Conservation (phyloP, 352 stramenopile genomes). For the Globisporangium megalacanthum region DNA sequence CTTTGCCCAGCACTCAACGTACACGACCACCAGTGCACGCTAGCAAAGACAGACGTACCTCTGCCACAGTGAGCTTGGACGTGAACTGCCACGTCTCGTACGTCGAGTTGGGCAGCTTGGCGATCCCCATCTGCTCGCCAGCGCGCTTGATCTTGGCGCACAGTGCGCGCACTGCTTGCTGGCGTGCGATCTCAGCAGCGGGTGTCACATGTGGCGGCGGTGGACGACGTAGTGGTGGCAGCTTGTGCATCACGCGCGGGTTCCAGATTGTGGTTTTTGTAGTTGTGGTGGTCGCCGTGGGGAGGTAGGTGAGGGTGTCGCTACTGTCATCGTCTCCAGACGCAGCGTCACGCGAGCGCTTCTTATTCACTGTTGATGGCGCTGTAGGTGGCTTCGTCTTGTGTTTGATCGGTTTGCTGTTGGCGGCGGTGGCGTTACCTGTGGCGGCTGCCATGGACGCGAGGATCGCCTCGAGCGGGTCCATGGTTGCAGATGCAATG, state of each 20-base stretch:
- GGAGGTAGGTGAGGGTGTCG: conserved; percentile 1
- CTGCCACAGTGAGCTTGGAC: conserved; percentile 59
- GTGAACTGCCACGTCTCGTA: conserved; percentile 86
- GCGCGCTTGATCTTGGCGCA: conserved; percentile 63
- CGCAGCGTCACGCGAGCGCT: conserved; percentile 22
- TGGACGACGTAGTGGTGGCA: conserved; percentile 15
- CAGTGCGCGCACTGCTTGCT: conserved; percentile 61
- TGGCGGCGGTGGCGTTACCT: conserved; percentile 35
- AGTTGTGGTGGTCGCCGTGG: neutral
- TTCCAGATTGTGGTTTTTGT: conserved; percentile 44
- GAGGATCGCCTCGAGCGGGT: conserved; percentile 71
- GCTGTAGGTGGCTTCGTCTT: conserved; percentile 5
- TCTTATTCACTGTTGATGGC: conserved; percentile 13
- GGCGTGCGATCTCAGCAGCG: conserved; percentile 57
- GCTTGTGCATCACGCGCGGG: conserved; percentile 28
- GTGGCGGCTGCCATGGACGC: conserved; percentile 76
- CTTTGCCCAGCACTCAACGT: no score
- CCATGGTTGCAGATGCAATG: conserved; percentile 10
- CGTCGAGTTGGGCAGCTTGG: conserved; percentile 72
- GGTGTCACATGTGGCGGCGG: conserved; percentile 22
- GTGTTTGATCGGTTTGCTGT: neutral
- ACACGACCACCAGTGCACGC: neutral
- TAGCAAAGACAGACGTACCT: conserved; percentile 19
- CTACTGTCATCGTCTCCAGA: conserved; percentile 5
- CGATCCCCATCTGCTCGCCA: conserved; percentile 69